Percentiles rank a stretch among this genome's conserved stretches.
Conservation (phyloP, 2,329 filamentous ascomycete genomes). For the Trichoderma lentiforme region DNA sequence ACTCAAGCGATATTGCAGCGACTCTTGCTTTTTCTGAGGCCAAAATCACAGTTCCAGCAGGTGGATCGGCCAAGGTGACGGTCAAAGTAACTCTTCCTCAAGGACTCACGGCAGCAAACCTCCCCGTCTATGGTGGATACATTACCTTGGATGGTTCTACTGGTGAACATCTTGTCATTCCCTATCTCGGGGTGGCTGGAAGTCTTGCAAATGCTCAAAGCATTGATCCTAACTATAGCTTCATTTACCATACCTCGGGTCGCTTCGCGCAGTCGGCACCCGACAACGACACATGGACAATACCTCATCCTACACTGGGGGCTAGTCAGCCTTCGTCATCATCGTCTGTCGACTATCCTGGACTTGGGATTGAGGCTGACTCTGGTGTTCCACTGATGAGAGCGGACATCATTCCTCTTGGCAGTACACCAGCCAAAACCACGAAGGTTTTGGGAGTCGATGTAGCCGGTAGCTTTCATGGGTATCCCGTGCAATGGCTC, state of each 20-base stretch:
- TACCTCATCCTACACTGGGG: constrained; percentile 3
- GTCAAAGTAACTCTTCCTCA: constrained; percentile 43
- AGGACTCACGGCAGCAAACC: constrained; percentile 29
- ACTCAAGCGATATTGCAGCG: constrained; percentile 40
- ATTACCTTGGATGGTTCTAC: constrained; percentile 40
- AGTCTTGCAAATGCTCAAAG: not conserved
- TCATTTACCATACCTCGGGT: not conserved
- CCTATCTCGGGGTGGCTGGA: constrained; percentile 40
- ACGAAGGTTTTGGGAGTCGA: not conserved
- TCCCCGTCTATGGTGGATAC: constrained; percentile 43
- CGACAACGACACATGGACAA: not conserved
- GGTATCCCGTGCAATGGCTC: not conserved
- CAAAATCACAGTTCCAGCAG: constrained; percentile 42
- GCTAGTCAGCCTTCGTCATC: not conserved
- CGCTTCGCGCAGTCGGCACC: not conserved
- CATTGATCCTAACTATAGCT: not conserved
- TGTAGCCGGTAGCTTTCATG: not conserved
- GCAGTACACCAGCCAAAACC: not conserved
- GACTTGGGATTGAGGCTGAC: not conserved
- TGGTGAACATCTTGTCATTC: constrained; percentile 36
- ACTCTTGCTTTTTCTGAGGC: constrained; percentile 41
- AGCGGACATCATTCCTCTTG: constrained; percentile 3
- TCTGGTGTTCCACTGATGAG: not conserved
- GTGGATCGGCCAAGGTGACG: constrained; percentile 42
- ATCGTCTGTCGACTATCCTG: not conserved